These are phyloP conservation scores for Fusarium euwallaceae DNA, from an alignment of 2,329 filamentous ascomycete species.

Conservation along the genomic window DNA sequence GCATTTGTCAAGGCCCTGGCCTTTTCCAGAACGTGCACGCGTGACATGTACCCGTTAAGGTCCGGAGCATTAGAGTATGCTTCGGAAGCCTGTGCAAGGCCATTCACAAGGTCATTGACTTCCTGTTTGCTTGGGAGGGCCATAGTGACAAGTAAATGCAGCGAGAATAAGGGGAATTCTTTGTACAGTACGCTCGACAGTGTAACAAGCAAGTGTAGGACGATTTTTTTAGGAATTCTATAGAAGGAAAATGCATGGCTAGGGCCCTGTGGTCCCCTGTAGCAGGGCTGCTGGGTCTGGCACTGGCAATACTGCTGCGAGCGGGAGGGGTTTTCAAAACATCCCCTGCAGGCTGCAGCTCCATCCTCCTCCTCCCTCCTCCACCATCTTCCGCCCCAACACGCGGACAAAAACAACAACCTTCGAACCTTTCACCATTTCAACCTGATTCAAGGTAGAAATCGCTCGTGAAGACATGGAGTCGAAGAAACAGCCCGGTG, in stretches of 20 bases:
- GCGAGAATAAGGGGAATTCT: neutral
- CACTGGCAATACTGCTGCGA: neutral
- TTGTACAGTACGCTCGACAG: neutral
- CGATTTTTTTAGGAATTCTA: neutral
- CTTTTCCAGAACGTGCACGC: constrained; percentile 46
- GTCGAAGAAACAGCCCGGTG: neutral
- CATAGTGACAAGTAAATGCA: constrained; percentile 15
- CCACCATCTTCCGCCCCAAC: neutral
- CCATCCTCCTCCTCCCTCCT: neutral
- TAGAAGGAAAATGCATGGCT: neutral
- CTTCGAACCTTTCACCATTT: neutral
- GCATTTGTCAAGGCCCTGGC: constrained; percentile 46
- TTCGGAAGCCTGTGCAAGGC: constrained; percentile 34
- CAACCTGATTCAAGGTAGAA: neutral
- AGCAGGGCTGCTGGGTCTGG: neutral
- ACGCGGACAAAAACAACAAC: neutral
- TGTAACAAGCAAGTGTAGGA: neutral
- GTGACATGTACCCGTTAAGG: constrained; percentile 43
- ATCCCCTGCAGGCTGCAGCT: neutral
- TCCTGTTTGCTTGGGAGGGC: constrained; percentile 36
- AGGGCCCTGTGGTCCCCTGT: neutral
- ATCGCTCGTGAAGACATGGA: neutral
- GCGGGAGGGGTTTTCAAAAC: neutral
- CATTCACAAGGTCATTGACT: constrained; percentile 37
- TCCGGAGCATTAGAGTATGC: constrained; percentile 43